Evolutionary conservation across 441 rosid species (phyloP), one percentile per base, ranked within the genome.

Genomic region (Theobroma grandiflorum): DNA sequence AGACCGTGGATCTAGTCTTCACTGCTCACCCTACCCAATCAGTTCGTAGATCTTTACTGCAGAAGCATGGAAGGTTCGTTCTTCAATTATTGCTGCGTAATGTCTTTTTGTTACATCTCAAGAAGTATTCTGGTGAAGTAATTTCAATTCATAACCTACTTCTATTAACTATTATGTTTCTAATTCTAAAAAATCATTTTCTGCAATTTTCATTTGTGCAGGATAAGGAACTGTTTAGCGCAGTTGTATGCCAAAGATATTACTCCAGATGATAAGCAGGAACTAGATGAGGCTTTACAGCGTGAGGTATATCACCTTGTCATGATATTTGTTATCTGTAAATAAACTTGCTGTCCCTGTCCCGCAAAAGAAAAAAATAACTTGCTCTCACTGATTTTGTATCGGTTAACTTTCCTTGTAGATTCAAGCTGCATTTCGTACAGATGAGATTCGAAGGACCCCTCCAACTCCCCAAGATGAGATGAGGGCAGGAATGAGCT

Each of bases 1-100:
- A 96, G 85, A 96, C 98, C 57, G 99, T 96, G 45, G 99, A 95
- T 88, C 88, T 96, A 82, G 99, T 96, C 82, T 86, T 96, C n/a
- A 96, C 99, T 83, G 99, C 99, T 74, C 99, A 96, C 82, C 99
- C 99, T 76, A 96, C 99, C 50, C 99, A 96, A 79, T 94, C 98
- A 31, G 91, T 96, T 43, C 92, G 98, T 33, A 87, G 99, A 89
- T 96, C 99, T 70, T 87, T 96, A 84, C 98, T 96, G 85, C 98
- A 96, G 84, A 96, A 96, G 82, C 98, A 95, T 74, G 98, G 86
- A 35, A 93, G 99, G 99, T 96, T 80, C 38, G 84, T 81, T 45
- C 3, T 79, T 43, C 49, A 42, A 2, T 43, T 45, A n/a, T n/a
- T 53, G 15, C 33, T 45, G n/a, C 38, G 26, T 69, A 71, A 8